A percentile compares a stretch with the other conserved stretches of the same genome.
These are phyloP conservation scores for Tuber calosporum DNA, from an alignment of 495 filamentous ascomycete species.

Conservation along the genomic window DNA sequence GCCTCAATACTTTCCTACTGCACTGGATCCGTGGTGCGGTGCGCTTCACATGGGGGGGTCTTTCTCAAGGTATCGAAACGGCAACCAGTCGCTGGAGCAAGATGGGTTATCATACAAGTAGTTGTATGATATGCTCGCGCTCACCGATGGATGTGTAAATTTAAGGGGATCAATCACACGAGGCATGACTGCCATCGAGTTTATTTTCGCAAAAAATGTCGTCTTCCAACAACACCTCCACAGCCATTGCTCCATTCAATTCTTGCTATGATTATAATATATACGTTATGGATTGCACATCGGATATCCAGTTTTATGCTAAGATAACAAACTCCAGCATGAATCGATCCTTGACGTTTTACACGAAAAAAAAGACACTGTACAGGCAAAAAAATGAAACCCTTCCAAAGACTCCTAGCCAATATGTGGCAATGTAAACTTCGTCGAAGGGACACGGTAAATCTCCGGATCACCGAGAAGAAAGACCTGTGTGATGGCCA, in stretches of 20 bases:
- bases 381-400: not conserved
- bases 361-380: not conserved
- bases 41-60: no score
- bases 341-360: not conserved
- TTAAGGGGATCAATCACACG: not conserved
- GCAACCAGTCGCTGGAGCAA: no score
- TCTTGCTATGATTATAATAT: not conserved
- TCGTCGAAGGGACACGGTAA: not conserved
- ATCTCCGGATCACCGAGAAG: not conserved
- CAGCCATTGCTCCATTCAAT: not conserved
- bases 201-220: no score
- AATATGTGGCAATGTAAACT: not conserved
- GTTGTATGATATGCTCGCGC: no score
- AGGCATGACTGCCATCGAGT: not conserved
- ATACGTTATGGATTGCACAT: not conserved
- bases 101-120: no score
- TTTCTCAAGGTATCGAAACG: no score
- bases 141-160: no score
- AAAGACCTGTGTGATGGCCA: not conserved
- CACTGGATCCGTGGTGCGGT: no score
- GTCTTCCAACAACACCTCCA: not conserved
- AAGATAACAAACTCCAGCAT: not conserved
- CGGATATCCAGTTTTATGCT: not conserved
- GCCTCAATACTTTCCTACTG: no score
- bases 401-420: not conserved